These are phyloP conservation scores for Clitopilus hobsonii DNA, from an alignment of 768 basidiomycete genomes.

Conservation along the genomic window DNA sequence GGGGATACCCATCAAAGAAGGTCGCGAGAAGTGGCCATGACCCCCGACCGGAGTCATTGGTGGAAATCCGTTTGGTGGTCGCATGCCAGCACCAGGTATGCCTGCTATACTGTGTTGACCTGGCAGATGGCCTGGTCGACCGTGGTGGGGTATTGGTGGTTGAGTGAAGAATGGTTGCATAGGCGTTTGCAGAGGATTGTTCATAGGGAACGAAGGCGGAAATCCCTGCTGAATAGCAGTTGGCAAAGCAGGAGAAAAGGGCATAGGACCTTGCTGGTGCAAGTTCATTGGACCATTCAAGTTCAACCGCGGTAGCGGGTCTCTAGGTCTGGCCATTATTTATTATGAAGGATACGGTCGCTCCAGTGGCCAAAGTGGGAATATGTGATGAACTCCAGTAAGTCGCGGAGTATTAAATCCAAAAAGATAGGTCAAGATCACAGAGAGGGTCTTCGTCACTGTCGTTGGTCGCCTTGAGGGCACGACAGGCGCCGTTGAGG, in stretches of 20 bases:
- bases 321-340: constrained; percentile 39
- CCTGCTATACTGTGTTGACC: constrained; percentile 59
- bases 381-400: background rate
- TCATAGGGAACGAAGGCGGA: constrained; percentile 49
- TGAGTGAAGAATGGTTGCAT: constrained; percentile 65
- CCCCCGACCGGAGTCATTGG: constrained; percentile 56
- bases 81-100: constrained; percentile 55
- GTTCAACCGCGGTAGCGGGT: constrained; percentile 52
- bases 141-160: constrained; percentile 44
- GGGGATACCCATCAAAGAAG: constrained; percentile 39
- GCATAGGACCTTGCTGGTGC: constrained; percentile 49
- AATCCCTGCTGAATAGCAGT: constrained; percentile 54
- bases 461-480: background rate
- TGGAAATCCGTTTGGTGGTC: constrained; percentile 45
- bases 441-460: background rate
- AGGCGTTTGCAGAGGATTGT: constrained; percentile 59
- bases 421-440: background rate
- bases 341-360: background rate
- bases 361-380: background rate
- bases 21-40: constrained; percentile 50
- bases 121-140: constrained; percentile 51
- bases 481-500: background rate
- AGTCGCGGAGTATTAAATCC: constrained; percentile 2
- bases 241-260: constrained; percentile 65
- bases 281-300: constrained; percentile 49